Evolutionary conservation across 2,329 filamentous ascomycete species (phyloP).

Genomic region (Penicillium sp.): DNA sequence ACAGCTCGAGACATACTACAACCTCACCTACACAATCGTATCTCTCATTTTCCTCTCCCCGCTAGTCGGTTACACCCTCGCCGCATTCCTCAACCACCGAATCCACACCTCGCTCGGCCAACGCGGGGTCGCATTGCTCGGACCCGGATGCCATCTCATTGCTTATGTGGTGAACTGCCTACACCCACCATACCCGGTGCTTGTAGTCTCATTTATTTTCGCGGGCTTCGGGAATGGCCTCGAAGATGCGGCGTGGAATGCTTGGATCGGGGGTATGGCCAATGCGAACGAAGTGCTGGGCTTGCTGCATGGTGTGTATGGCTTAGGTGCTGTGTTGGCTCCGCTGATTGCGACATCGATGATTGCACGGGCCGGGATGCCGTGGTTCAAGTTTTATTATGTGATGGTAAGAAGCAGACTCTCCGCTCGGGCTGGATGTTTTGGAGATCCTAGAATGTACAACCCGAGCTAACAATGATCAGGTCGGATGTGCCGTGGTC

Average conservation of each 20-base stretch:
- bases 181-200: constrained; percentile 47
- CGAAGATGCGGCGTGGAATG: constrained; percentile 60
- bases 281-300: constrained; percentile 74
- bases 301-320: constrained; percentile 73
- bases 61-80: constrained; percentile 49
- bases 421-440: background rate
- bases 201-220: constrained; percentile 44
- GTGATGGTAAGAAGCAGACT: constrained; percentile 60
- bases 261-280: constrained; percentile 70
- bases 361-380: constrained; percentile 62
- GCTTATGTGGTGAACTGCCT: constrained; percentile 41
- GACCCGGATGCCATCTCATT: constrained; percentile 52
- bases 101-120: constrained; percentile 59
- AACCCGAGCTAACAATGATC: background rate
- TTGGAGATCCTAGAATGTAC: background rate
- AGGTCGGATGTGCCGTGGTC: constrained; percentile 30
- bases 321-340: constrained; percentile 67
- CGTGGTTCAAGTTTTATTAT: constrained; percentile 77
- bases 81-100: constrained; percentile 49
- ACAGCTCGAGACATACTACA: constrained; percentile 51
- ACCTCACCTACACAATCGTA: constrained; percentile 51
- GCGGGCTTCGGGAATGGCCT: constrained; percentile 47
- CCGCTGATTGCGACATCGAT: constrained; percentile 73
- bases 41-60: constrained; percentile 54
- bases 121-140: constrained; percentile 69